These are phyloP conservation scores for Adansonia digitata DNA, from an alignment of 345 rosid species.

Conservation along the genomic window DNA sequence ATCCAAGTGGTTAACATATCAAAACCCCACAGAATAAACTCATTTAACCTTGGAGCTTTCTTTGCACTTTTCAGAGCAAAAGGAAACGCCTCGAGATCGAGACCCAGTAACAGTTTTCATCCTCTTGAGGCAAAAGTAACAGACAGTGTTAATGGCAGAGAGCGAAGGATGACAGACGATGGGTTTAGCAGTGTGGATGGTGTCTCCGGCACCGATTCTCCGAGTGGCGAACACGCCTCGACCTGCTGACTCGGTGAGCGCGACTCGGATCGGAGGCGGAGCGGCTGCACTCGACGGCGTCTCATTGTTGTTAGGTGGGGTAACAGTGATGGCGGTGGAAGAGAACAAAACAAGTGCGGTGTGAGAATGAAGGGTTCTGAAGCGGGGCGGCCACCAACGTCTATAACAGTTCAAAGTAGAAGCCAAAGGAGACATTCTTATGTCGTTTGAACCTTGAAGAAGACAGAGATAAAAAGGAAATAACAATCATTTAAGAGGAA, in stretches of 20 bases:
- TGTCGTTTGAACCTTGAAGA: neutral
- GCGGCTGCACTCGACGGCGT: conserved; percentile 19
- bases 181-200: conserved; percentile 80
- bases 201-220: conserved; percentile 61
- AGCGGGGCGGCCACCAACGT: conserved; percentile 41
- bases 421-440: neutral
- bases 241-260: conserved; percentile 68
- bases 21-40: neutral
- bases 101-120: conserved; percentile 20
- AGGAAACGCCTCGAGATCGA: conserved; percentile 35
- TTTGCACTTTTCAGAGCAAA: conserved; percentile 54
- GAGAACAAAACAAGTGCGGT: conserved; percentile 7
- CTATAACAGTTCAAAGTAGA: conserved; percentile 26
- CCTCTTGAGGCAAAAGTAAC: conserved; percentile 65
- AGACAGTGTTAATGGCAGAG: conserved; percentile 34
- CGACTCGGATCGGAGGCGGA: conserved; percentile 70
- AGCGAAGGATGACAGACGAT: conserved; percentile 54
- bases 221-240: conserved; percentile 84
- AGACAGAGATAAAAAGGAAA: neutral
- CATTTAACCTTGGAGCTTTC: conserved; percentile 44
- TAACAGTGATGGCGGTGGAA: conserved; percentile 21
- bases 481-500: neutral
- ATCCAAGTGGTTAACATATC: neutral
- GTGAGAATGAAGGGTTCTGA: conserved; percentile 7
- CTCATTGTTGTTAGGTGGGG: conserved; percentile 10